Evolutionary conservation across 495 filamentous ascomycete genomes (phyloP).

Genomic region (Annulohypoxylon stygium): DNA sequence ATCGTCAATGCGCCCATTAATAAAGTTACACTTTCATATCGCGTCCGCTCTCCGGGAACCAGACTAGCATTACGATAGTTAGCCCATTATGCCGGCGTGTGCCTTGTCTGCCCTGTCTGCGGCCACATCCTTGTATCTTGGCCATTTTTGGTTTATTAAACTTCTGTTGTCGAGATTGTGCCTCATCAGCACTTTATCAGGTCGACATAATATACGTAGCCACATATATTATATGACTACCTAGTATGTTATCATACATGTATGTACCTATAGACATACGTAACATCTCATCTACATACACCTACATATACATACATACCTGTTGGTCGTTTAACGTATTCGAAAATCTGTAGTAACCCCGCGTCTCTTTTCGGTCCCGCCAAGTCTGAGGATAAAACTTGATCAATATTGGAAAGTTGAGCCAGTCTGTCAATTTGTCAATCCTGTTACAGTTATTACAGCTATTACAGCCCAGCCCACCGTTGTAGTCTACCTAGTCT

Average conservation of each 20-base stretch:
- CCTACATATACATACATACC: neutral
- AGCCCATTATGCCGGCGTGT: conserved; percentile 42
- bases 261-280: neutral
- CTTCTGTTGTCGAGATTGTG: conserved; percentile 21
- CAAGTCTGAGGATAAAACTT: conserved; percentile 13
- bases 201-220: conserved; percentile 2
- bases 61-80: conserved; percentile 45
- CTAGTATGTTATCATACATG: neutral
- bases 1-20: conserved; percentile 48
- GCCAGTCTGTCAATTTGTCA: conserved; percentile 32
- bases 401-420: conserved; percentile 31
- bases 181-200: conserved; percentile 32
- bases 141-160: conserved; percentile 20
- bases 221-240: neutral
- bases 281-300: neutral
- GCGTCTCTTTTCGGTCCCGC: conserved; percentile 25
- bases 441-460: conserved; percentile 22
- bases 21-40: conserved; percentile 48
- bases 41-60: conserved; percentile 43
- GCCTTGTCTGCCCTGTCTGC: conserved; percentile 25
- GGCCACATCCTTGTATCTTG: conserved; percentile 19
- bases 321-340: conserved; percentile 18
- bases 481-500: conserved; percentile 20
- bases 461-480: conserved; percentile 21
- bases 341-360: conserved; percentile 19